Evolutionary conservation across 495 filamentous ascomycete genomes (phyloP).

Genomic region (Tuber microsphaerosporum): DNA sequence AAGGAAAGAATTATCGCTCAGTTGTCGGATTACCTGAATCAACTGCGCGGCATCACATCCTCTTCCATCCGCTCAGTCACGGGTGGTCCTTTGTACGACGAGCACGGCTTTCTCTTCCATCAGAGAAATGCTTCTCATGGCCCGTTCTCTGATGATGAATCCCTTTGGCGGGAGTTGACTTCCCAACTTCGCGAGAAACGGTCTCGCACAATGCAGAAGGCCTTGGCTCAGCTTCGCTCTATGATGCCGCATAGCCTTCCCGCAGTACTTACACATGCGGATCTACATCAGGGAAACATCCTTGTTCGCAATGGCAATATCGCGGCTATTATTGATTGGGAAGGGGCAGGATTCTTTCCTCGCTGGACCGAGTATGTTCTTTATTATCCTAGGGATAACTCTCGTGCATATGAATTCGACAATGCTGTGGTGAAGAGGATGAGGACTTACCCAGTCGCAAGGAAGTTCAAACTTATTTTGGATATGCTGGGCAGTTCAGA

Average conservation of each 20-base stretch:
- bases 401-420: background rate
- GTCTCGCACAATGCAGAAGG: background rate
- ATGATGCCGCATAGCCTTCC: background rate
- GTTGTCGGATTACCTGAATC: background rate
- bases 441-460: background rate
- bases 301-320: slow-evolving; percentile 39
- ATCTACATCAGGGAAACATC: slow-evolving; percentile 41
- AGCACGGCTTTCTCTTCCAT: background rate
- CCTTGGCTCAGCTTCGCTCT: background rate
- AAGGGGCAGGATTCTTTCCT: slow-evolving; percentile 41
- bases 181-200: background rate
- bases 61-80: background rate
- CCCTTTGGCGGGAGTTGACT: background rate
- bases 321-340: slow-evolving; percentile 43
- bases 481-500: background rate
- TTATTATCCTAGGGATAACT: background rate
- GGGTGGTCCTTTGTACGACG: background rate
- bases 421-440: background rate
- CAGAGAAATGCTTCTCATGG: background rate
- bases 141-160: background rate
- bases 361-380: slow-evolving; percentile 43
- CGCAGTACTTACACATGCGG: slow-evolving; percentile 36
- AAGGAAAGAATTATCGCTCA: background rate
- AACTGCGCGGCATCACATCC: background rate
- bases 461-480: background rate